Conservation (phyloP, 225 moss, liverwort and hornwort species). For the Polytrichum commune region DNA sequence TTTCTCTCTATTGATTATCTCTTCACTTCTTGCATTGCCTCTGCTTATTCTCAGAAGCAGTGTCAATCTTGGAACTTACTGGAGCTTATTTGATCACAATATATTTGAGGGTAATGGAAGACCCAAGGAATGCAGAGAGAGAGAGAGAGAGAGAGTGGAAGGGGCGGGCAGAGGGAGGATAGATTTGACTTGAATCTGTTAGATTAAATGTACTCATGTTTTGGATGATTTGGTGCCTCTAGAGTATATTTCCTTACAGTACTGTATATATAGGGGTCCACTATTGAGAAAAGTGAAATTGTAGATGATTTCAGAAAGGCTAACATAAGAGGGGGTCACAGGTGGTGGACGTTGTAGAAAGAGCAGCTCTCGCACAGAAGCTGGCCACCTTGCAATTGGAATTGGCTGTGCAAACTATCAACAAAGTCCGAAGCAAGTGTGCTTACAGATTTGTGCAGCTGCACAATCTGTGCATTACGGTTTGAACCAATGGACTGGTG, state of each 20-base stretch:
- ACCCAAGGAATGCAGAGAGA: too few species aligned
- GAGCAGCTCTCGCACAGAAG: constrained; percentile 68
- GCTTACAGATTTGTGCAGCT: constrained; percentile 80
- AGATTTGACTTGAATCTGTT: constrained; percentile 1
- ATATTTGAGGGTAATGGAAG: too few species aligned
- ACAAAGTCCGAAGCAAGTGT: constrained; percentile 62
- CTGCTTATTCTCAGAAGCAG: too few species aligned
- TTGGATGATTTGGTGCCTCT: too few species aligned
- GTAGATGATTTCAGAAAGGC: neutral
- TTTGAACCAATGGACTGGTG: neutral
- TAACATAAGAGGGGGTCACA: constrained; percentile 18
- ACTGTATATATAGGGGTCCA: too few species aligned
- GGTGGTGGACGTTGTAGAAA: constrained; percentile 56
- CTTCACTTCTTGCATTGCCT: neutral
- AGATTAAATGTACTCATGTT: constrained; percentile 4
- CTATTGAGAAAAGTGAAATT: neutral
- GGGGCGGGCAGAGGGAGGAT: neutral
- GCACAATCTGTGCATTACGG: constrained; percentile 62
- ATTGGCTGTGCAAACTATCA: constrained; percentile 64
- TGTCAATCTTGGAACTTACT: too few species aligned
- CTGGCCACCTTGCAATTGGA: constrained; percentile 59
- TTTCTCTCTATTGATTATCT: neutral
- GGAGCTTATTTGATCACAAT: too few species aligned
- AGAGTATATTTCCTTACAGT: too few species aligned
- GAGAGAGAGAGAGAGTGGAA: too few species aligned